Conservation (phyloP, 805 yeast genomes). For the Wickerhamomyces bovis region DNA sequence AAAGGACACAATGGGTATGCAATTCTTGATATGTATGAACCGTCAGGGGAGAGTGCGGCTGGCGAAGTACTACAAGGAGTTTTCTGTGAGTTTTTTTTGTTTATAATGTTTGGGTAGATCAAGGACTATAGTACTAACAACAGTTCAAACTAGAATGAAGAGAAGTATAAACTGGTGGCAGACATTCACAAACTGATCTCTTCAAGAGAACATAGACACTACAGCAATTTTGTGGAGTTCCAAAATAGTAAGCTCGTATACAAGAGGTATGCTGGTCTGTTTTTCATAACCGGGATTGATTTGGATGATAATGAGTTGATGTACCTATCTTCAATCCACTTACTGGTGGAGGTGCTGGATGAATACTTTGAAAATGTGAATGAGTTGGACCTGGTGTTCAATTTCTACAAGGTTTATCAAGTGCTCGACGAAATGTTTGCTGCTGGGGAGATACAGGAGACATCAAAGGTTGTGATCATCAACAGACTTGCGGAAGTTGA, state of each 20-base stretch:
- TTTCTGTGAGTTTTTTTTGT: conserved; percentile 26
- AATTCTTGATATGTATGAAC: conserved; percentile 76
- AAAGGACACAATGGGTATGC: conserved; percentile 56
- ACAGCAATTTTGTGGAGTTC: conserved; percentile 74
- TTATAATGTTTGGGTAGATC: neutral
- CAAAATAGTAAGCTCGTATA: conserved; percentile 68
- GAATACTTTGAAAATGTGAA: conserved; percentile 85
- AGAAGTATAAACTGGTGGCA: conserved; percentile 41
- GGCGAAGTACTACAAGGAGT: conserved; percentile 66
- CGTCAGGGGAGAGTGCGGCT: conserved; percentile 91
- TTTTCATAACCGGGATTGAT: conserved; percentile 80
- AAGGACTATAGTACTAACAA: conserved; percentile 25
- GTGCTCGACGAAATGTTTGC: conserved; percentile 82
- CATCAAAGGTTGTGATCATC: conserved; percentile 62
- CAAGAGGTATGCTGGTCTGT: conserved; percentile 87
- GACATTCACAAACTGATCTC: conserved; percentile 78
- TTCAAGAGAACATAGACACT: conserved; percentile 77
- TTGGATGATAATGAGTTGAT: conserved; percentile 75
- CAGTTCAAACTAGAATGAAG: conserved; percentile 31
- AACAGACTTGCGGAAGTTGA: conserved; percentile 63
- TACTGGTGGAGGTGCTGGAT: conserved; percentile 85
- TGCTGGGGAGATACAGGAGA: conserved; percentile 89
- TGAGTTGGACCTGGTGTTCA: conserved; percentile 83
- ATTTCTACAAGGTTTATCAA: conserved; percentile 76
- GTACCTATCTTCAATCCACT: conserved; percentile 77